Conservation (phyloP, 148 eudicot genomes). For the Vaccinium darrowii region DNA sequence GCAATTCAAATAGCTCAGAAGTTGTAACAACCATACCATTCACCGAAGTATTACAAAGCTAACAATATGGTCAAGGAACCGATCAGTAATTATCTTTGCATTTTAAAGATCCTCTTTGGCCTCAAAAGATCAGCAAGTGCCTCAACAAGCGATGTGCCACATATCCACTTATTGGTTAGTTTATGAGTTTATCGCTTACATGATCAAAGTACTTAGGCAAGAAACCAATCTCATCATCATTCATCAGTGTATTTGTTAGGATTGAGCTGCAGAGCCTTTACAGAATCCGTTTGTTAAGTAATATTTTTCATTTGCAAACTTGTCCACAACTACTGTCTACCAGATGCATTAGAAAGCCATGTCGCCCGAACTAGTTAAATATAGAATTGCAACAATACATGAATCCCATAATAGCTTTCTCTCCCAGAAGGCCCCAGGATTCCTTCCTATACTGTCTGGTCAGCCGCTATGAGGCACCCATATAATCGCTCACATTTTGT, state of each 20-base stretch:
- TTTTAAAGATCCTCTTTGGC: neutral
- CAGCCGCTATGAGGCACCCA: neutral
- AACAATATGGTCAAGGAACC: neutral
- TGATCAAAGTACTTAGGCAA: neutral
- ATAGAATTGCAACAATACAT: neutral
- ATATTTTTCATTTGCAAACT: neutral
- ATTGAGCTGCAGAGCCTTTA: neutral
- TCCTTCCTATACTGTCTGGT: neutral
- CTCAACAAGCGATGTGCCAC: neutral
- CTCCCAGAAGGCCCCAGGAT: neutral
- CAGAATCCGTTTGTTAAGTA: neutral
- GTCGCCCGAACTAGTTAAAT: neutral
- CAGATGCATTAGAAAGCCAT: neutral
- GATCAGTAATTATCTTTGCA: neutral
- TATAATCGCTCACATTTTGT: neutral
- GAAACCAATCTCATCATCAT: neutral
- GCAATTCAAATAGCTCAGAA: conserved; percentile 8
- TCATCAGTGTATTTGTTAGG: neutral
- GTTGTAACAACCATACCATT: neutral
- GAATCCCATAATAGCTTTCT: neutral
- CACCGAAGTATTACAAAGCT: neutral
- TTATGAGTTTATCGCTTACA: neutral
- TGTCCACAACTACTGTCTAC: neutral
- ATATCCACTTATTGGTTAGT: neutral
- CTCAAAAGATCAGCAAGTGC: neutral